Evolutionary conservation across 306 rosid genomes (phyloP), one percentile per base, ranked within the genome.

Genomic region (Fragaria ananassa): DNA sequence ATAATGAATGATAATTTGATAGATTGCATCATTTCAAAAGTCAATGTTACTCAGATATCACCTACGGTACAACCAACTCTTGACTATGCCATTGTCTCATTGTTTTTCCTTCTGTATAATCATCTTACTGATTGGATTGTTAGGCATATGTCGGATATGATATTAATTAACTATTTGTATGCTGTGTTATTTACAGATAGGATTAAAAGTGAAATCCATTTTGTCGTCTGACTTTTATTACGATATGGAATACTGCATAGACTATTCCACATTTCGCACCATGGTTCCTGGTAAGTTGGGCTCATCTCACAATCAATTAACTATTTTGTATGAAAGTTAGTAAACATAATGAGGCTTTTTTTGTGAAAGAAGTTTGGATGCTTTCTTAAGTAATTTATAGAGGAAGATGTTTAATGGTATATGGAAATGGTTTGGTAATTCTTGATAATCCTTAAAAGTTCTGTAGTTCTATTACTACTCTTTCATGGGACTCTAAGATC

Each of bases 161-260:
- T 71, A 31, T 11, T 71, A 34, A 53, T 50, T 14, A 65, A 69
- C 39, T 11, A 11, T 44, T 78, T 57, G 47, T 39, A 14, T 77
- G 17, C 61, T 71, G 14, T 42, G 56, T 31, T 53, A 75, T 46
- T 65, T 87, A 83, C 88, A 94, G 98, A 85, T 85, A 79, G 94
- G 91, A 50, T 66, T 45, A 73, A 90, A 83, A 78, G 75, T 73
- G 56, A 87, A 80, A 77, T 84, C 89, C 71, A 56, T 82, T 82
- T 75, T 66, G 50, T 83, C 89, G 25, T 76, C 81, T 71, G 90
- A 90, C 81, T 91, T 87, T 60, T 94, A 87, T 82, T 94, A 86
- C 82, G 96, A 94, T 75, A 94, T 91, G 98, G 98, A 92, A 80
- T 94, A 94, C 76, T 88, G 96, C 34, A 90, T 94, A 68, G 96